phyloP scores from a whole-genome alignment of 257 asterid genomes.

The Cinchona pubescens region DNA sequence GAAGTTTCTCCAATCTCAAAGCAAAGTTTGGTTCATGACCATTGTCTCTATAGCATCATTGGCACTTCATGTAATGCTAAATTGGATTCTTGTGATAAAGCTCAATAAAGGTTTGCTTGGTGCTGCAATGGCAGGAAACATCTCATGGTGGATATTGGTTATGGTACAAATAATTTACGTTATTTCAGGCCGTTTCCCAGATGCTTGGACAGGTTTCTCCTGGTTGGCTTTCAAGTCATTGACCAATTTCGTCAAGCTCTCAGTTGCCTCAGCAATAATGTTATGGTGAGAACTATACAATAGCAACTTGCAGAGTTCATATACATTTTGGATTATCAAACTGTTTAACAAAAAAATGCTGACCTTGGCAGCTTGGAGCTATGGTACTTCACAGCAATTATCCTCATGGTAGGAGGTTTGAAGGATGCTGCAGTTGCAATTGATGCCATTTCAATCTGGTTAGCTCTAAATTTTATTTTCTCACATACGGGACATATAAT shows the following conservation, averaged over 20 bases:
- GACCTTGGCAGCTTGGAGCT: conserved; percentile 41
- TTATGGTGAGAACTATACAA: conserved; percentile 23
- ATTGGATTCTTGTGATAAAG: conserved; percentile 30
- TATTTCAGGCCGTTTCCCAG: conserved; percentile 27
- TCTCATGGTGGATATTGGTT: conserved; percentile 28
- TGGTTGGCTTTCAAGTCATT: conserved; percentile 28
- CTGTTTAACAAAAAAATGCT: neutral
- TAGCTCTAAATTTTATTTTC: neutral
- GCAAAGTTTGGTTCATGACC: conserved; percentile 32
- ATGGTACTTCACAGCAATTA: conserved; percentile 44
- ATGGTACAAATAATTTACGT: conserved; percentile 19
- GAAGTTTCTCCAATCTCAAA: conserved; percentile 35
- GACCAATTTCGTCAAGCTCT: conserved; percentile 29
- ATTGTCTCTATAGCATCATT: conserved; percentile 14
- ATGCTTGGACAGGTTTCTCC: conserved; percentile 39
- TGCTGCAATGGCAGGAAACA: conserved; percentile 29
- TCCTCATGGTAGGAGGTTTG: conserved; percentile 45
- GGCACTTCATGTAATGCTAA: conserved; percentile 26
- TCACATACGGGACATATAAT: neutral
- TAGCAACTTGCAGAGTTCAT: neutral
- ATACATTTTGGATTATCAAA: neutral
- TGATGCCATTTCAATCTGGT: conserved; percentile 46
- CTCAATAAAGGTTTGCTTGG: conserved; percentile 26
- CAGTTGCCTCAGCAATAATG: conserved; percentile 35
- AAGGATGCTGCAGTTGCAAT: conserved; percentile 37